phyloP scores from a whole-genome alignment of 2,329 filamentous ascomycete genomes.

The Phaeoacremonium minimum region DNA sequence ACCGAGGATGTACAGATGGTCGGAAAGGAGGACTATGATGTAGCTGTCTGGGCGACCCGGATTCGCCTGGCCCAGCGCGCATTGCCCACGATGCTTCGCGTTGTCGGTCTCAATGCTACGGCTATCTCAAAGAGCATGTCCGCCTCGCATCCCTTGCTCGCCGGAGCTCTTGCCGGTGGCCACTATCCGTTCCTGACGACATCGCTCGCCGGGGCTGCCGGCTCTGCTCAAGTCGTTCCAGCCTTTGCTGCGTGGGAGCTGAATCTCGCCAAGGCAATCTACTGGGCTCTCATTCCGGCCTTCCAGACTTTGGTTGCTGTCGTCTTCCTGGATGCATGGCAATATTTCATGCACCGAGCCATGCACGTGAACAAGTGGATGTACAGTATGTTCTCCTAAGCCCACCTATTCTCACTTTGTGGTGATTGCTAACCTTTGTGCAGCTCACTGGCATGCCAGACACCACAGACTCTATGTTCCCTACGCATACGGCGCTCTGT shows the following conservation, averaged over 20 bases:
- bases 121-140: constrained; percentile 73
- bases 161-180: constrained; percentile 74
- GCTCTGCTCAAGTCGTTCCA: constrained; percentile 52
- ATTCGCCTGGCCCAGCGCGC: constrained; percentile 73
- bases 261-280: constrained; percentile 67
- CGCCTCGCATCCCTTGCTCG: constrained; percentile 66
- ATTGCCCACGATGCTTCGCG: constrained; percentile 66
- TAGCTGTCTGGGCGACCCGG: constrained; percentile 85
- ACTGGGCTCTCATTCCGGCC: constrained; percentile 71
- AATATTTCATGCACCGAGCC: constrained; percentile 91
- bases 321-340: constrained; percentile 87
- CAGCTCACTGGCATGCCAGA: constrained; percentile 85
- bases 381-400: constrained; percentile 64
- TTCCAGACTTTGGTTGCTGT: constrained; percentile 75
- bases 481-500: constrained; percentile 93
- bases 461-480: constrained; percentile 97
- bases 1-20: constrained; percentile 70
- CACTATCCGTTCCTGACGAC: constrained; percentile 70
- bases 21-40: constrained; percentile 79
- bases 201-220: constrained; percentile 47
- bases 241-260: constrained; percentile 85
- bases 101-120: constrained; percentile 72
- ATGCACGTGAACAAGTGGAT: constrained; percentile 99
- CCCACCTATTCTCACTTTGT: neutral
- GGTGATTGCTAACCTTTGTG: constrained; percentile 13